Conservation (phyloP, 2,329 filamentous ascomycete species). For the Rhexocercosporidium sp. region DNA sequence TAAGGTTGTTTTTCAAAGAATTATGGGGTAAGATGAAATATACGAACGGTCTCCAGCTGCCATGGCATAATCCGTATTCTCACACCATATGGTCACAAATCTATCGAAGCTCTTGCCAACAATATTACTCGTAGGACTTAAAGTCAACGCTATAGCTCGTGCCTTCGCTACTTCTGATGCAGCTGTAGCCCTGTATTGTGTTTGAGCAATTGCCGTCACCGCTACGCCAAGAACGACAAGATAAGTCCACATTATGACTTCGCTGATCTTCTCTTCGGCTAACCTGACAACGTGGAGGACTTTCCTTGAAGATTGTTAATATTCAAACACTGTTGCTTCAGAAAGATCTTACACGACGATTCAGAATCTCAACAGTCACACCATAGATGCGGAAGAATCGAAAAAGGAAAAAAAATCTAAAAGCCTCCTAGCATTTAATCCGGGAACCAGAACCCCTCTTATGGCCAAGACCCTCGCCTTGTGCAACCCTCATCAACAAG, state of each 20-base stretch:
- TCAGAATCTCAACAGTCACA: neutral
- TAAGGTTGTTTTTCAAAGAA: neutral
- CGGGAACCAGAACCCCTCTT: neutral
- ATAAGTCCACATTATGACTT: neutral
- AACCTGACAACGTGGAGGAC: neutral
- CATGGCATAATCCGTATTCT: conserved; percentile 73
- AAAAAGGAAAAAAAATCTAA: neutral
- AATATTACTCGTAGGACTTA: conserved; percentile 65
- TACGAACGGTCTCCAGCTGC: conserved; percentile 63
- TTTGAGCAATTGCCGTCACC: conserved; percentile 42
- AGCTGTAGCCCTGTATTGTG: conserved; percentile 28
- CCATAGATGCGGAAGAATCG: neutral
- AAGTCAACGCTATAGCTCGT: conserved; percentile 63
- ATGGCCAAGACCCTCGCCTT: neutral
- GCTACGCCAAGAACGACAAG: neutral
- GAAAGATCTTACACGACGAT: neutral
- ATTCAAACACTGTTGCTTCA: neutral
- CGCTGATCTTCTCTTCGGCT: neutral
- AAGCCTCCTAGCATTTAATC: neutral
- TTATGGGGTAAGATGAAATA: neutral
- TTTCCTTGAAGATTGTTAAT: neutral
- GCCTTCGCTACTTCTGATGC: conserved; percentile 27
- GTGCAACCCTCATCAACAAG: conserved; percentile 5
- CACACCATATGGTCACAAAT: conserved; percentile 71
- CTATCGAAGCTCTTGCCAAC: conserved; percentile 75